Evolutionary conservation across 2,329 filamentous ascomycete genomes (phyloP).

Genomic region (Colletotrichum euphorbiae): DNA sequence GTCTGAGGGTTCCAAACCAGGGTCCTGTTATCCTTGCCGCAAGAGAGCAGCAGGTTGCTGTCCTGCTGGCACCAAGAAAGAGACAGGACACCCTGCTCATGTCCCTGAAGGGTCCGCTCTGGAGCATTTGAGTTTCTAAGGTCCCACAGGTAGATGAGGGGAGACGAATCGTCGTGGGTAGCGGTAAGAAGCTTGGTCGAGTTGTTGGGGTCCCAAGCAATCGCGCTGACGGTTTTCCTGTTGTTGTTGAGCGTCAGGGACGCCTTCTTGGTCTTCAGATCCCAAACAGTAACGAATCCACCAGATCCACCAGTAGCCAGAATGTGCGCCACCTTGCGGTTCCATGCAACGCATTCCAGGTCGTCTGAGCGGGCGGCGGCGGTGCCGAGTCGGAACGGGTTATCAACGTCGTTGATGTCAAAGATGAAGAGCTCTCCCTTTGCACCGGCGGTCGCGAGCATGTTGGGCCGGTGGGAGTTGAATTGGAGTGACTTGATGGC

Average conservation of each 20-base stretch:
- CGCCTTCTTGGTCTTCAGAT: constrained; percentile 97
- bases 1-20: constrained; percentile 97
- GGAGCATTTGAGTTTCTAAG: constrained; percentile 95
- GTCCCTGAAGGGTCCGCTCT: constrained; percentile 88
- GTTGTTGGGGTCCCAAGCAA: constrained; percentile 97
- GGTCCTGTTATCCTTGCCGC: constrained; percentile 95
- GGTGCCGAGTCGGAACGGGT: constrained; percentile 89
- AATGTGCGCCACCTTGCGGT: constrained; percentile 97
- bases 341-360: constrained; percentile 97
- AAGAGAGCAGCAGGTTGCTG: constrained; percentile 87
- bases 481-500: constrained; percentile 96
- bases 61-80: constrained; percentile 97
- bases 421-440: constrained; percentile 98
- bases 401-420: constrained; percentile 89
- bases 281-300: constrained; percentile 98
- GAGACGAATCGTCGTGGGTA: constrained; percentile 87
- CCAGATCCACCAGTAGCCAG: constrained; percentile 92
- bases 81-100: constrained; percentile 92
- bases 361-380: constrained; percentile 91
- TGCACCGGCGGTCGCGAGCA: constrained; percentile 90
- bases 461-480: constrained; percentile 91
- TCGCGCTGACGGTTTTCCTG: constrained; percentile 92
- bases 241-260: constrained; percentile 96
- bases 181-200: constrained; percentile 94
- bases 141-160: constrained; percentile 93